Base-by-base conservation (phyloP, 768 basidiomycete species). In the Lactarius quietus region DNA sequence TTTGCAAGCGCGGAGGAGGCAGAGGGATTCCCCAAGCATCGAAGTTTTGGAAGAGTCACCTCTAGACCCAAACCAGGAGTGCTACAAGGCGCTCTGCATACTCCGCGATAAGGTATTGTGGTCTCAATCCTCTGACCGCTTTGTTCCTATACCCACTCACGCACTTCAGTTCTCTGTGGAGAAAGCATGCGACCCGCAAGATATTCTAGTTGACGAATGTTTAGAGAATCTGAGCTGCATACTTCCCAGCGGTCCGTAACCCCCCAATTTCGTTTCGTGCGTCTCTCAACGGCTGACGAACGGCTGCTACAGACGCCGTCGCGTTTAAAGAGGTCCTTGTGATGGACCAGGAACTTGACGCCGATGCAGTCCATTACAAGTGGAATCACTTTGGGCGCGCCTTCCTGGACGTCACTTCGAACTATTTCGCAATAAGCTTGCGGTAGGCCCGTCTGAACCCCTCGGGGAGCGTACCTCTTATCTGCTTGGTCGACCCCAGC, bases 211-310 rank as follows among this genome's bases (percentile, higher is more conserved):
- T 10, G 76, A 80, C 63, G 73, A 73, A 36, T 72, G 72, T 15
- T 61, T 84, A 45, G 70, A 78, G 68, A 70, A 70, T 28, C 63
- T 83, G 8, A 80, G 80, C 63, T 67, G 70, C 6, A 74, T 73
- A 14, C 75, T 78, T 59, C 83, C 83, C 1, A 68, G 72, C 70
- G 83, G 83, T 81, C 61, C 4, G 64, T 61, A 28, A 1, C 26
- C 39, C 23, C 9, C 17, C 35, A 5, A 7, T 35, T 31, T 7
- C 18, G 6, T 18, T n/a, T 48, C 41, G 26, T 41, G 1, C 38
- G 9, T 15, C 48, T 39, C 29, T 57, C 55, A 4, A 33, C 14
- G 6, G 28, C 48, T 66, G 56, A 66, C 61, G 9, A 26, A 26
- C 26, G 26, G 38, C 60, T 17, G 23, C 9, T 31, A 39, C 26